Evolutionary conservation across 2,329 filamentous ascomycete species (phyloP).

Genomic region (Gnomoniopsis smithogilvyi): DNA sequence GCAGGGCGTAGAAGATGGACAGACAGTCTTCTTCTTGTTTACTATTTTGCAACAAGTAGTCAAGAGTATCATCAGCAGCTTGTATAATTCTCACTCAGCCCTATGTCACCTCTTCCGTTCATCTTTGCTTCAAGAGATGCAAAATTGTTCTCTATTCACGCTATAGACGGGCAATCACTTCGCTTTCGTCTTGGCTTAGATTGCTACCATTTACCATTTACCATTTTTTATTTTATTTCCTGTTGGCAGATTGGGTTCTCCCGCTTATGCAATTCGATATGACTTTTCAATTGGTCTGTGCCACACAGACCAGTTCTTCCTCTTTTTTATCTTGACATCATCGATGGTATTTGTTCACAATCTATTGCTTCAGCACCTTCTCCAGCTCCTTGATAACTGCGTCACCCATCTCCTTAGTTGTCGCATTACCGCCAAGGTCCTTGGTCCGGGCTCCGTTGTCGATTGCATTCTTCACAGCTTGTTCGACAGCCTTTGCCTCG

Average conservation of each 20-base stretch:
- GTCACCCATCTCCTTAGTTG: slow-evolving; percentile 74
- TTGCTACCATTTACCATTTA: slow-evolving; percentile 1
- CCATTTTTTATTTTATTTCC: neutral
- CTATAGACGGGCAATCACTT: neutral
- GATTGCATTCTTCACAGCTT: slow-evolving; percentile 75
- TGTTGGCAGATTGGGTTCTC: neutral
- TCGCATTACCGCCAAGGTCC: slow-evolving; percentile 77
- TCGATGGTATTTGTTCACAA: neutral
- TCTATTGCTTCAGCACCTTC: slow-evolving; percentile 56
- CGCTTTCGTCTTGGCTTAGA: neutral
- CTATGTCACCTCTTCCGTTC: neutral
- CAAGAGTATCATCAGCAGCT: neutral
- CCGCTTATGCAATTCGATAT: no score
- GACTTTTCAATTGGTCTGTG: no score
- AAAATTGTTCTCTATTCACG: neutral
- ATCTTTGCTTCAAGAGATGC: neutral
- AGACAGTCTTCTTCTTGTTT: no score
- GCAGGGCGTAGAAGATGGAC: no score
- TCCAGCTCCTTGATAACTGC: slow-evolving; percentile 73
- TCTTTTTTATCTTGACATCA: neutral
- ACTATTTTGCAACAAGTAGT: no score
- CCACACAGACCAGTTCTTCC: neutral
- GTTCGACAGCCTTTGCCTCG: slow-evolving; percentile 76
- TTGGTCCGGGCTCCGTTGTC: slow-evolving; percentile 76
- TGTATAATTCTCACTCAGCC: neutral